Evolutionary conservation across 306 rosid genomes (phyloP), one percentile per base, ranked within the genome.

Genomic region (Comarum palustre): DNA sequence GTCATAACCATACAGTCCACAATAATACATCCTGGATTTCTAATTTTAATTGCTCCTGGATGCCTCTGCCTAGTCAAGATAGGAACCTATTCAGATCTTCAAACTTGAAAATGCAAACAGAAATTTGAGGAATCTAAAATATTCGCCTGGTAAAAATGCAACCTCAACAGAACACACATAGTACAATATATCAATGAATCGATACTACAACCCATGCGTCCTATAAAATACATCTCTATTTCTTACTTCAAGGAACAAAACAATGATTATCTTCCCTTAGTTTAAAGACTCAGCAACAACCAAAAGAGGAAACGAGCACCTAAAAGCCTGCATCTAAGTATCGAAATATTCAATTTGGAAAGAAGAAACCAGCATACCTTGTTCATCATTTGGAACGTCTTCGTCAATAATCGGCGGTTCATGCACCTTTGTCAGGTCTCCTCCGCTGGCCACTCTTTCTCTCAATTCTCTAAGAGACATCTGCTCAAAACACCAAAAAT

Each of bases 371-470:
- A 78, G 17, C 71, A 69, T 76, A 94, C 99, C 99, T 31, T 75
- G 88, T 46, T 81, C 76, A 20, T 82, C 79, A 71, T 64, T 77
- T 20, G 83, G 79, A 85, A 34, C 39, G 51, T 83, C 89, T 0
- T 82, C 29, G 45, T 77, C 74, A 43, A 60, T 31, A 60, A 68
- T 84, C 1, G 87, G 89, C 15, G 82, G 67, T 60, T 91, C 95
- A 4, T 74, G 87, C 82, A 92, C 69, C 71, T 84, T 94, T 55
- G 96, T 82, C n/a, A 97, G 95, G 80, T 94, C 99, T 45, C 97
- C 97, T 48, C 97, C 99, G n/a, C 63, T 80, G 58, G 96, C 95
- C 79, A 91, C 97, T 82, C 91, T 91, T 78, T 89, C 97, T 84
- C 99, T 84, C 75, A 94, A 74, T 77, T 94, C 99, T 81, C 90